phyloP scores from a whole-genome alignment of 371 early-diverging fungal genomes.

The Saksenaea oblongispora region DNA sequence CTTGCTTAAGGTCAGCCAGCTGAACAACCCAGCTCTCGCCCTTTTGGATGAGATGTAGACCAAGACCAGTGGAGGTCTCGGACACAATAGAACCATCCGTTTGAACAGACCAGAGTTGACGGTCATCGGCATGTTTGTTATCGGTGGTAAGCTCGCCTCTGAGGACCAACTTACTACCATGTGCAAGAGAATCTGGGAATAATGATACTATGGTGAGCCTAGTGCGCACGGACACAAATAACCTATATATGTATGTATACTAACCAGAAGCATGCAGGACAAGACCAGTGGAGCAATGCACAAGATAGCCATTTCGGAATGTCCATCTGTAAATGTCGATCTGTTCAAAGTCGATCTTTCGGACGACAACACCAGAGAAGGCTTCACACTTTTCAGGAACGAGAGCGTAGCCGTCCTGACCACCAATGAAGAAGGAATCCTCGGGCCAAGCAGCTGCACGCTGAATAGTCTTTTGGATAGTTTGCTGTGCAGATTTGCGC shows the following conservation, averaged over 20 bases:
- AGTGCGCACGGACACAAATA: background rate
- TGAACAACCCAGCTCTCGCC: slow-evolving; percentile 26
- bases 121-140: slow-evolving; percentile 20
- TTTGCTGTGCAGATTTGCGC: slow-evolving; percentile 4
- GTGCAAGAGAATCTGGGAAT: slow-evolving; percentile 19
- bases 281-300: slow-evolving; percentile 46
- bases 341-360: slow-evolving; percentile 7
- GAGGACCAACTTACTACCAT: slow-evolving; percentile 27
- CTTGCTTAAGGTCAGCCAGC: slow-evolving; percentile 23
- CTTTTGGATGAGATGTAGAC: slow-evolving; percentile 29
- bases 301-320: slow-evolving; percentile 45
- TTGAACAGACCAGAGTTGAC: slow-evolving; percentile 39
- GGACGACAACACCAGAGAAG: slow-evolving; percentile 2
- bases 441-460: slow-evolving; percentile 26
- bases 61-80: slow-evolving; percentile 20
- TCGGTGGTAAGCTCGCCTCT: slow-evolving; percentile 16
- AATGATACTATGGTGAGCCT: background rate
- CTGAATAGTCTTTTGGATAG: slow-evolving; percentile 2
- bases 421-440: slow-evolving; percentile 26
- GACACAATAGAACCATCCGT: slow-evolving; percentile 44
- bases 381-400: slow-evolving; percentile 33
- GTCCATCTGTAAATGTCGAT: slow-evolving; percentile 42
- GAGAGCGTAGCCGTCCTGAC: slow-evolving; percentile 27
- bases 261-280: slow-evolving; percentile 39
- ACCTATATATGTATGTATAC: background rate